Conservation (phyloP, 1,284 basidiomycete species). For the Puccinia horiana region DNA sequence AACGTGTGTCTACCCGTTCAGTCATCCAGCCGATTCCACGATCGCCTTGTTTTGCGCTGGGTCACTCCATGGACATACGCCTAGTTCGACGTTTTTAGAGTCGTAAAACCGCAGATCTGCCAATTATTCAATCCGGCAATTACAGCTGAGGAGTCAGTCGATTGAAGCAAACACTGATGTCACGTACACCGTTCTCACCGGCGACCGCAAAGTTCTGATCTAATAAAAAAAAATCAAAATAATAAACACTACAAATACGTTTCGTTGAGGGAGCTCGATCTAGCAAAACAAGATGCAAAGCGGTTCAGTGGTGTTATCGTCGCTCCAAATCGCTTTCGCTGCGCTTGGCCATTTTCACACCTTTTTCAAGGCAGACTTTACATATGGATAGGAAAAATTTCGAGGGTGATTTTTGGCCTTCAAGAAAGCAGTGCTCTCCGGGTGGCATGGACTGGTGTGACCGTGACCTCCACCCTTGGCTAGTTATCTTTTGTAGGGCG, state of each 20-base stretch:
- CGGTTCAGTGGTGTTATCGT: conserved; percentile 16
- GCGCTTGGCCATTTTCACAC: neutral
- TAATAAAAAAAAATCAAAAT: neutral
- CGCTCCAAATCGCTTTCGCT: neutral
- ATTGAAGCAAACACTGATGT: neutral
- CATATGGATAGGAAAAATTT: too few species aligned
- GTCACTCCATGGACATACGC: conserved; percentile 15
- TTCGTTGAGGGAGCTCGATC: too few species aligned
- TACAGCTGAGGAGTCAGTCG: neutral
- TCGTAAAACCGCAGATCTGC: conserved; percentile 20
- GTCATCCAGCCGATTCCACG: conserved; percentile 8
- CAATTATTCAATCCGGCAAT: neutral
- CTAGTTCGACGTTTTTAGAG: neutral
- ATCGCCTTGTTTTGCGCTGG: neutral
- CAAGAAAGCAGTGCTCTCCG: neutral
- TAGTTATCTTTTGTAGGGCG: neutral
- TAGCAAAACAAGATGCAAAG: neutral
- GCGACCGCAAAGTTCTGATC: neutral
- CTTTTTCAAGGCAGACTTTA: neutral
- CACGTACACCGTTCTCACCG: conserved; percentile 30
- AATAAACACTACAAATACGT: too few species aligned
- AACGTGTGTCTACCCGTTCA: conserved; percentile 15
- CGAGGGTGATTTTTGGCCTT: neutral
- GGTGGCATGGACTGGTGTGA: neutral
- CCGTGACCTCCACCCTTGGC: neutral